These are phyloP conservation scores for Salvia miltiorrhiza DNA, from an alignment of 257 asterid species.

Conservation along the genomic window DNA sequence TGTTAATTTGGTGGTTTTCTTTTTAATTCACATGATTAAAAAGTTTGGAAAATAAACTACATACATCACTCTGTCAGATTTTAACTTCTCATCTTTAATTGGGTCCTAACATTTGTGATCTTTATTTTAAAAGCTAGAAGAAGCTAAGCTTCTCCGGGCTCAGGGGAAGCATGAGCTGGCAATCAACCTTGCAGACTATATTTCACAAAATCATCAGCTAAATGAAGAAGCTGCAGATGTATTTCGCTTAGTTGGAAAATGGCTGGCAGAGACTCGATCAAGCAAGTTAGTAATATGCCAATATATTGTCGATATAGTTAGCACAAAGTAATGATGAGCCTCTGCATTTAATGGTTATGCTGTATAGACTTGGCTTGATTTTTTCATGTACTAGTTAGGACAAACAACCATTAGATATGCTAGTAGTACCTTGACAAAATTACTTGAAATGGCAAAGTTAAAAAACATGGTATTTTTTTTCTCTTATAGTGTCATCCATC, in stretches of 20 bases:
- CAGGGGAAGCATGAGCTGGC: slow-evolving; percentile 98
- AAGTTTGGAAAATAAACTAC: slow-evolving; percentile 7
- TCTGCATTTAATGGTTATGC: neutral
- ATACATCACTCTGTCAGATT: slow-evolving; percentile 11
- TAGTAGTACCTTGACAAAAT: neutral
- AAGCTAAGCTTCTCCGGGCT: slow-evolving; percentile 94
- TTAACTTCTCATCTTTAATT: slow-evolving; percentile 8
- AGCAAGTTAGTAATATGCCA: slow-evolving; percentile 72
- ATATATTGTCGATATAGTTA: neutral
- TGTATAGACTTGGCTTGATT: neutral
- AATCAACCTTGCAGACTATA: slow-evolving; percentile 84
- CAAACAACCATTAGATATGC: slow-evolving; percentile 5
- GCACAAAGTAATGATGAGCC: neutral
- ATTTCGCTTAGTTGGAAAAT: slow-evolving; percentile 86
- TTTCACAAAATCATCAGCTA: slow-evolving; percentile 56
- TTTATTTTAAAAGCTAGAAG: slow-evolving; percentile 67
- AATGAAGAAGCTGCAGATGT: slow-evolving; percentile 73
- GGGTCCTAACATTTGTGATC: slow-evolving; percentile 25
- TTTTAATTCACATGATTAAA: neutral
- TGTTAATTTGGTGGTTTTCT: neutral
- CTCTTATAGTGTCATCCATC: neutral
- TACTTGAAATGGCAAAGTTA: neutral
- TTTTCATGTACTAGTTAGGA: neutral
- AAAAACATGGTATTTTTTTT: neutral
- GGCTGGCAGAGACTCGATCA: slow-evolving; percentile 95